These are phyloP conservation scores for Lachnum nothofagi DNA, from an alignment of 2,329 filamentous ascomycete species.

Conservation along the genomic window DNA sequence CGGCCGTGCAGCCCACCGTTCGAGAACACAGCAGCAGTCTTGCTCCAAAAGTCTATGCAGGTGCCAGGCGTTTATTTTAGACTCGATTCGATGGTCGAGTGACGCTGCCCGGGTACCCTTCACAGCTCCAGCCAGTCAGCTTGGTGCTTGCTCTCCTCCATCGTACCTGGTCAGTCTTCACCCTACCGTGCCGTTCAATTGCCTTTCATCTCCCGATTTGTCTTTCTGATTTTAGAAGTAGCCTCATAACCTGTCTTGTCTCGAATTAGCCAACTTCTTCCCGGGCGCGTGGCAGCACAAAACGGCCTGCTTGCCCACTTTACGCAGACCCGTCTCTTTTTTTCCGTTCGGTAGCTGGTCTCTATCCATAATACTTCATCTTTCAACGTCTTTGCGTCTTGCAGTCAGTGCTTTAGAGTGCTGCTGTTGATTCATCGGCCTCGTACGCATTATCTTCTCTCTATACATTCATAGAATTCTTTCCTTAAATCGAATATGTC, in stretches of 20 bases:
- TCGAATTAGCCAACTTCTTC: slow-evolving; percentile 26
- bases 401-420: slow-evolving; percentile 8
- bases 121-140: slow-evolving; percentile 10
- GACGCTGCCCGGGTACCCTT: slow-evolving; percentile 5
- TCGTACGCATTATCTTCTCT: slow-evolving; percentile 17
- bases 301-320: slow-evolving; percentile 27
- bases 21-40: neutral
- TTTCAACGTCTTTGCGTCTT: slow-evolving; percentile 19
- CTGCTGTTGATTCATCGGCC: slow-evolving; percentile 18
- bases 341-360: slow-evolving; percentile 33
- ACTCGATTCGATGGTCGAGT: slow-evolving; percentile 11
- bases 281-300: slow-evolving; percentile 30
- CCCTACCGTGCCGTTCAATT: slow-evolving; percentile 24
- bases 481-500: slow-evolving; percentile 4
- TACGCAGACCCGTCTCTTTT: slow-evolving; percentile 21
- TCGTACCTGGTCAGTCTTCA: slow-evolving; percentile 17
- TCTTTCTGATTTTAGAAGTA: slow-evolving; percentile 23
- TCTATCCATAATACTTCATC: slow-evolving; percentile 32
- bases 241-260: slow-evolving; percentile 21
- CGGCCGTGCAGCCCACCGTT: neutral
- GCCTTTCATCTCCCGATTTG: slow-evolving; percentile 20
- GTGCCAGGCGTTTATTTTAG: slow-evolving; percentile 29
- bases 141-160: slow-evolving; percentile 7
- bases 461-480: slow-evolving; percentile 7
- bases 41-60: slow-evolving; percentile 11